Evolutionary conservation across 371 early-diverging fungal species (phyloP).

Genomic region (Massospora cicadina): DNA sequence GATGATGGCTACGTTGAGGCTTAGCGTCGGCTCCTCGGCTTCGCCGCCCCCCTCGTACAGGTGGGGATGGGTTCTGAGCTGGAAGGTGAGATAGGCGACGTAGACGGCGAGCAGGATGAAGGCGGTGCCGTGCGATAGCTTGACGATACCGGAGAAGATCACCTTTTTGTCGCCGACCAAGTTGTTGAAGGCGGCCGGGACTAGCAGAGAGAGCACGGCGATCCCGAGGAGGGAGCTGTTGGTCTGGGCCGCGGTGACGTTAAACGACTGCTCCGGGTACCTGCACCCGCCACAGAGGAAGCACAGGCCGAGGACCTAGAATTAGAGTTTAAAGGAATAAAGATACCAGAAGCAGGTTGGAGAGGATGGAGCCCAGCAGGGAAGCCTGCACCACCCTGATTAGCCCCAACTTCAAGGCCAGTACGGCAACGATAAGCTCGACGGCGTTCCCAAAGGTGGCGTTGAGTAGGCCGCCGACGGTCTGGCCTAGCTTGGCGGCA

Average conservation of each 20-base stretch:
- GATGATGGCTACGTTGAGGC: background rate
- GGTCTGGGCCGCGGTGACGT: slow-evolving; percentile 61
- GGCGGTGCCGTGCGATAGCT: slow-evolving; percentile 47
- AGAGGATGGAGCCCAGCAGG: slow-evolving; percentile 72
- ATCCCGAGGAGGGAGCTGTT: slow-evolving; percentile 55
- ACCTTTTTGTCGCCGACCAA: slow-evolving; percentile 21
- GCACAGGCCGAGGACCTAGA: slow-evolving; percentile 42
- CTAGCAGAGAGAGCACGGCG: slow-evolving; percentile 47
- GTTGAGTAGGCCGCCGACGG: slow-evolving; percentile 78
- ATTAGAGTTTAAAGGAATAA: background rate
- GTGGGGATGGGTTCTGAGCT: slow-evolving; percentile 50
- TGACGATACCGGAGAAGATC: slow-evolving; percentile 24
- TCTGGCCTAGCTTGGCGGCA: slow-evolving; percentile 28
- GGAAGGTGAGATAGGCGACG: slow-evolving; percentile 52
- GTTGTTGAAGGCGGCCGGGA: slow-evolving; percentile 59
- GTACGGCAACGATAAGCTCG: slow-evolving; percentile 58
- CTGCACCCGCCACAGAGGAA: slow-evolving; percentile 60
- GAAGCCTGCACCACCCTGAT: slow-evolving; percentile 70
- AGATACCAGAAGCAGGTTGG: slow-evolving; percentile 56
- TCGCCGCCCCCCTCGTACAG: slow-evolving; percentile 28
- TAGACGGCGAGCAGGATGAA: slow-evolving; percentile 56
- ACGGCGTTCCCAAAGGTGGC: slow-evolving; percentile 76
- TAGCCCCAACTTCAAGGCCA: slow-evolving; percentile 54
- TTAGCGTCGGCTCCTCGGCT: slow-evolving; percentile 11
- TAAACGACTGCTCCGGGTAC: slow-evolving; percentile 48